Evolutionary conservation across 202 grass and related monocot species (phyloP).

Genomic region (Carex sylvatica): DNA sequence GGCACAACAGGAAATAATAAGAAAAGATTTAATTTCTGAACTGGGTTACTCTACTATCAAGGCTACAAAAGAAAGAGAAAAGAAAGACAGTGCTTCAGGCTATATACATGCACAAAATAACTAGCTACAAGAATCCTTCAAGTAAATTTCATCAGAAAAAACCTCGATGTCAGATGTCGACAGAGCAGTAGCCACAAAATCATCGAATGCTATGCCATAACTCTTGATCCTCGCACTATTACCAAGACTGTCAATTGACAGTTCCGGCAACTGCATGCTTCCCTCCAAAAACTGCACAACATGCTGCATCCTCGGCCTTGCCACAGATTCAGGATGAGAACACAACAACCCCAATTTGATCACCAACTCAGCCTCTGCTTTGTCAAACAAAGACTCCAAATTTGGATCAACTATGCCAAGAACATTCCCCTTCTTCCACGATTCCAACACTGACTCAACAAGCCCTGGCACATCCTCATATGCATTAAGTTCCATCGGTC

Average conservation of each 20-base stretch:
- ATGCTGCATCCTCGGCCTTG: slow-evolving; percentile 42
- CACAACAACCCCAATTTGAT: slow-evolving; percentile 53
- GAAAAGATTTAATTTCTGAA: not conserved
- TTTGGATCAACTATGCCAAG: slow-evolving; percentile 22
- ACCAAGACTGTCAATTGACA: not conserved
- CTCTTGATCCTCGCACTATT: not conserved
- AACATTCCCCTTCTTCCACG: slow-evolving; percentile 31
- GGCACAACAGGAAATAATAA: too few species aligned
- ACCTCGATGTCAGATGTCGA: not conserved
- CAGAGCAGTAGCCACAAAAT: not conserved
- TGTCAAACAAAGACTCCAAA: slow-evolving; percentile 30
- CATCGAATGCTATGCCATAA: slow-evolving; percentile 6
- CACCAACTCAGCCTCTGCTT: slow-evolving; percentile 19
- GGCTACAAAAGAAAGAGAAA: not conserved
- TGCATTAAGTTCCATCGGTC: slow-evolving; percentile 29
- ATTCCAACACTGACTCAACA: slow-evolving; percentile 49
- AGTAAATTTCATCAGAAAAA: slow-evolving; percentile 13
- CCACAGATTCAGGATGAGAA: slow-evolving; percentile 37
- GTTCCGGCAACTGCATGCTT: slow-evolving; percentile 32
- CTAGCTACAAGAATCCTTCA: not conserved
- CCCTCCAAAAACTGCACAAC: slow-evolving; percentile 50
- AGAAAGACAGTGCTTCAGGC: not conserved
- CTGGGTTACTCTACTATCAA: not conserved
- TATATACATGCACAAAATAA: not conserved
- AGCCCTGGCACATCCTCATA: not conserved